These are phyloP conservation scores for Gastrolobium villosum DNA, from an alignment of 306 rosid species.

Conservation along the genomic window DNA sequence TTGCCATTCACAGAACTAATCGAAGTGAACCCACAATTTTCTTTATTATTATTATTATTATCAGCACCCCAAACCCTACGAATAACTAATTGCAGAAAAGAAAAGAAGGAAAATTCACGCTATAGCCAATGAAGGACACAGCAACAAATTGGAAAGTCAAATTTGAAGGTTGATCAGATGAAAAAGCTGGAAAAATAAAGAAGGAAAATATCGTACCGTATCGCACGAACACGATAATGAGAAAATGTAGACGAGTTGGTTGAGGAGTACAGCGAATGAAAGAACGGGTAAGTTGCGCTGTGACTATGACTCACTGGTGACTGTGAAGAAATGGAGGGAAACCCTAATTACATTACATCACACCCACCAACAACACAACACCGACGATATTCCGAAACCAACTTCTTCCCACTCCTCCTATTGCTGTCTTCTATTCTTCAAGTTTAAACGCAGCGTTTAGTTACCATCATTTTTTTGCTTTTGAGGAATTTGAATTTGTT, in stretches of 20 bases:
- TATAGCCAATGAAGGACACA: background rate
- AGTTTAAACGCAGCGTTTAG: no score
- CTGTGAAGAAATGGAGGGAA: background rate
- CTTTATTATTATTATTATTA: background rate
- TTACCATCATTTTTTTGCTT: no score
- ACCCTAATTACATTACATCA: background rate
- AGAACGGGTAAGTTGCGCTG: no score
- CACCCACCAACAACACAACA: background rate
- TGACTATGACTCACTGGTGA: no score
- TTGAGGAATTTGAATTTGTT: no score
- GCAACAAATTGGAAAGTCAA: background rate
- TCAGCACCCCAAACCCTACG: background rate
- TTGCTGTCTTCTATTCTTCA: no score
- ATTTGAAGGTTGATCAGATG: no score
- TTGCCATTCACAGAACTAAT: background rate
- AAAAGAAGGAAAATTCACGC: background rate
- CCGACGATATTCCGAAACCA: no score
- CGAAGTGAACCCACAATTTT: background rate
- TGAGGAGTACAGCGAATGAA: no score
- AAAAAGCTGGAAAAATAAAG: background rate
- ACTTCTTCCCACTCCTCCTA: no score
- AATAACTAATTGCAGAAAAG: background rate
- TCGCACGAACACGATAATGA: background rate
- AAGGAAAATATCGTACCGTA: background rate
- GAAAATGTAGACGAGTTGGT: background rate